Evolutionary conservation across 768 basidiomycete genomes (phyloP), one percentile per base, ranked within the genome.

Genomic region (Leccinum longicurvipes): DNA sequence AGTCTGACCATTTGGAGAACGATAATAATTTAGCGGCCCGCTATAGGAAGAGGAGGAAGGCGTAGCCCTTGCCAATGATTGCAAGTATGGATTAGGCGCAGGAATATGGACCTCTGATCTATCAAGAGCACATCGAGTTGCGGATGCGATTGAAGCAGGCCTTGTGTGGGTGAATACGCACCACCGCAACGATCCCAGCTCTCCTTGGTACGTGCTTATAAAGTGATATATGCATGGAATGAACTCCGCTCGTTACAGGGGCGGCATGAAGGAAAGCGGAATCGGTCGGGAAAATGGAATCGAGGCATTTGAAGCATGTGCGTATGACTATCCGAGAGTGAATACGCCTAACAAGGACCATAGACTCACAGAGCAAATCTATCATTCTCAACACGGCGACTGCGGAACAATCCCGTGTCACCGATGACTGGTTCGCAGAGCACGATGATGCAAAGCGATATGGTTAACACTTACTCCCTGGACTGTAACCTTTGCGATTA

Each of bases 81-180:
- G 80, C 63, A 87, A 82, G 70, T 93, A 93, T 64, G 91, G 90
- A 2, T 74, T 93, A 7, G 91, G 90, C 14, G 87, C 87, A 3
- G 86, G 85, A 9, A 77, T 94, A 47, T 94, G 91, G 91, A 91
- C 90, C 4, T 74, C 77, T 27, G 76, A 91, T 68, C 65, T 93
- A 29, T 85, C 89, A 0, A 77, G 84, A 53, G 91, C 87, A 10
- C 90, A 93, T 66, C 83, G 87, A 4, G 80, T 91, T 3, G 80
- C 91, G 6, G 79, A 79, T 49, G 74, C 75, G 31, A 84, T 94
- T 32, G 79, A 93, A 60, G 76, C 86, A 17, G 92, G 92, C 5
- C 65, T 93, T 28, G 87, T 89, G 45, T 94, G 92, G 92, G 82
- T 93, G 34, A 93, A 94, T 66, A 91, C 88, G 0, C 90, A 93